Conservation (phyloP, 129 eudicot species). For the Escallonia rubra region DNA sequence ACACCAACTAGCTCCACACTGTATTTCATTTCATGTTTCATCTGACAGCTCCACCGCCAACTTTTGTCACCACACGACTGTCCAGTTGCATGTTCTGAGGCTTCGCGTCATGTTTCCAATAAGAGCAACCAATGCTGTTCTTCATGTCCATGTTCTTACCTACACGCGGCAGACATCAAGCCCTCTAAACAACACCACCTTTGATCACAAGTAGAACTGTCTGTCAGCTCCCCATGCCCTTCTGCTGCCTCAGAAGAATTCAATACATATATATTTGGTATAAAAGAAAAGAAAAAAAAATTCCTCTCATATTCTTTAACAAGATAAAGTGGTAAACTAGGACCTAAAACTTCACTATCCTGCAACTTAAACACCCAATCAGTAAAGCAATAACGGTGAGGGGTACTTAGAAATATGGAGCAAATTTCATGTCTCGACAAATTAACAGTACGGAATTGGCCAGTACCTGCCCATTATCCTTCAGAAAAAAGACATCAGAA, state of each 20-base stretch:
- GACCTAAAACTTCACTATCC: background rate
- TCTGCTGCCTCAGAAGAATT: background rate
- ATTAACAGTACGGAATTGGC: too few relatives aligned
- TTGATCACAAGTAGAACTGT: conserved; percentile 3
- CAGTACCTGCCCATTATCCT: too few relatives aligned
- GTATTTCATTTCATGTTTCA: background rate
- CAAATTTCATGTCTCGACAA: background rate
- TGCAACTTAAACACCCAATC: background rate
- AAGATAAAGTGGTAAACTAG: background rate
- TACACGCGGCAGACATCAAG: conserved; percentile 1
- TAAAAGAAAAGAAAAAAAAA: too few relatives aligned
- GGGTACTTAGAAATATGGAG: too few relatives aligned
- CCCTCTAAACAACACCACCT: background rate
- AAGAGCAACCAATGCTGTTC: background rate
- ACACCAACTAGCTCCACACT: conserved; percentile 14
- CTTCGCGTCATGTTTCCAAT: background rate
- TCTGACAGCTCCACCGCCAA: conserved; percentile 34
- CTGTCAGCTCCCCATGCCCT: conserved; percentile 1
- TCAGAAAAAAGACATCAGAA: background rate
- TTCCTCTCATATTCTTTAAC: background rate
- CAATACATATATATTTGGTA: too few relatives aligned
- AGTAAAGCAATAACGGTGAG: too few relatives aligned
- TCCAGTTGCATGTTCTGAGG: conserved; percentile 23
- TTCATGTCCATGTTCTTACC: background rate
- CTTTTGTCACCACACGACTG: conserved; percentile 14